Conservation (phyloP, 331 rosid genomes). For the Quercus lobata region DNA sequence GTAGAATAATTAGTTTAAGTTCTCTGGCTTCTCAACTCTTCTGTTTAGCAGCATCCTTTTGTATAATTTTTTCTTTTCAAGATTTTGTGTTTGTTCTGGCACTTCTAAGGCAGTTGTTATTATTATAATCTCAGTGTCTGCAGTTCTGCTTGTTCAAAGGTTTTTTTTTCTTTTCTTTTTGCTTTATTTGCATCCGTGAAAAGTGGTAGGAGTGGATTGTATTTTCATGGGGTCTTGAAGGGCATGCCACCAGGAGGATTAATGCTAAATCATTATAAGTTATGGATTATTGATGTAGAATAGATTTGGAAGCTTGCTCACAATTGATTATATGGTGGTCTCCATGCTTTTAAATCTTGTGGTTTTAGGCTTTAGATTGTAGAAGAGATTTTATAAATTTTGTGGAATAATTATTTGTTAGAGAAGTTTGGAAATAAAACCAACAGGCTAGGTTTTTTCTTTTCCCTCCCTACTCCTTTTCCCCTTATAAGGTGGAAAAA, state of each 20-base stretch:
- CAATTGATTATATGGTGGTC: neutral
- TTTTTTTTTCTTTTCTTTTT: neutral
- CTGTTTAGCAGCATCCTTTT: neutral
- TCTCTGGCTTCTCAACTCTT: neutral
- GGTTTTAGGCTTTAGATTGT: too few species aligned
- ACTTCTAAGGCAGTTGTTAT: neutral
- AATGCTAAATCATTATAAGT: neutral
- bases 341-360: too few species aligned
- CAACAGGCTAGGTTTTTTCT: neutral
- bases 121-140: neutral
- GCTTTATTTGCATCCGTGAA: neutral
- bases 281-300: neutral
- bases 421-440: neutral
- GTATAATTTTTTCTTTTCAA: neutral
- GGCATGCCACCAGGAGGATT: neutral
- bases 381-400: too few species aligned
- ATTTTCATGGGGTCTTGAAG: neutral
- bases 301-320: neutral
- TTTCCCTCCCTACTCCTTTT: neutral
- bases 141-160: neutral
- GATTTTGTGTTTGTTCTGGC: neutral
- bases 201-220: neutral
- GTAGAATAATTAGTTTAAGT: neutral
- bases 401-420: neutral
- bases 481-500: neutral